phyloP scores from a whole-genome alignment of 345 rosid genomes.

The Iberis pinnata region DNA sequence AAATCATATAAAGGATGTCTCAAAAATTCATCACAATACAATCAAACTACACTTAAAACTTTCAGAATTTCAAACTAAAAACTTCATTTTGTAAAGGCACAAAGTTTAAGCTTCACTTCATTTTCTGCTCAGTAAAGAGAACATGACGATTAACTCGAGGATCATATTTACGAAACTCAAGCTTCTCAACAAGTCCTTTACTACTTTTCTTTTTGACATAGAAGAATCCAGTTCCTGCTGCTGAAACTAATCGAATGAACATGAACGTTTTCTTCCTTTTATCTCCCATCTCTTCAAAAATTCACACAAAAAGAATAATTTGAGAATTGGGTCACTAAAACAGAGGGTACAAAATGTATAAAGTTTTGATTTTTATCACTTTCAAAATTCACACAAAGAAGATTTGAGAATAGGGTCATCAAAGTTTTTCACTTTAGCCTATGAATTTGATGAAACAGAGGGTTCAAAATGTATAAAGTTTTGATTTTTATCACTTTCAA shows the following conservation, averaged over 20 bases:
- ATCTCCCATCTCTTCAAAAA: slow-evolving; percentile 52
- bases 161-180: slow-evolving; percentile 88
- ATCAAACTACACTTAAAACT: neutral
- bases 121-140: slow-evolving; percentile 79
- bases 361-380: neutral
- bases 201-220: slow-evolving; percentile 90
- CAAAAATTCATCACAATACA: neutral
- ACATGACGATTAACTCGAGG: slow-evolving; percentile 93
- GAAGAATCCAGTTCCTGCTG: slow-evolving; percentile 97
- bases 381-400: too few species aligned
- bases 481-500: neutral
- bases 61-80: neutral
- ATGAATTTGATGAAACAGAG: neutral
- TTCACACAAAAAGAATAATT: too few species aligned
- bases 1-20: neutral
- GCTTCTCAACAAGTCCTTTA: slow-evolving; percentile 67
- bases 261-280: slow-evolving; percentile 38
- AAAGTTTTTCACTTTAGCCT: too few species aligned
- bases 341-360: neutral
- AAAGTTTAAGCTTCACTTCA: slow-evolving; percentile 47
- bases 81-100: neutral
- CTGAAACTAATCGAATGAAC: slow-evolving; percentile 84
- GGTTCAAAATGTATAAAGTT: neutral
- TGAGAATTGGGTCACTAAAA: too few species aligned
- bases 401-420: too few species aligned